Conservation (phyloP, 495 filamentous ascomycete species). For the Hyaloscypha variabilis region DNA sequence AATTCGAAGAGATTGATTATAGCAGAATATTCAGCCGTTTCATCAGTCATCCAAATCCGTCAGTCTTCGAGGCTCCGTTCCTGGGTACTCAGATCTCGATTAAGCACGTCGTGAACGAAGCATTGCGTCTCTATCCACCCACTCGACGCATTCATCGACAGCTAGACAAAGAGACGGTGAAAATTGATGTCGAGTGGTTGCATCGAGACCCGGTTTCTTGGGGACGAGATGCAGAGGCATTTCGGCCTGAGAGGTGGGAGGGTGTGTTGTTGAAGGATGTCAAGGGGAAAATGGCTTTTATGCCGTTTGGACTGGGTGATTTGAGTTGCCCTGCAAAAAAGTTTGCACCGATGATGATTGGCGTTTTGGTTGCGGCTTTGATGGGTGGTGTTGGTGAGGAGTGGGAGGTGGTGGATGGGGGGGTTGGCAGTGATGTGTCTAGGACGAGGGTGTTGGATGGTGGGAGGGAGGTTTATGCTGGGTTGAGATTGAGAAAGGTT, state of each 20-base stretch:
- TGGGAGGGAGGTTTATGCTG: too few species aligned
- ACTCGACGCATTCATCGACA: background rate
- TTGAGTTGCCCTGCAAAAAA: slow-evolving; percentile 8
- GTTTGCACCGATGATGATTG: slow-evolving; percentile 18
- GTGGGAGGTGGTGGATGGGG: background rate
- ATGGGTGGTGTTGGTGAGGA: background rate
- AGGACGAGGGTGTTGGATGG: too few species aligned
- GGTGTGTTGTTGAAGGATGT: background rate
- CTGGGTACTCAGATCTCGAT: background rate
- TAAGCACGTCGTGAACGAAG: background rate
- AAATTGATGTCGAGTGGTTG: slow-evolving; percentile 13
- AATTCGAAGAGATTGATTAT: background rate
- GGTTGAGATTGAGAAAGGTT: too few species aligned
- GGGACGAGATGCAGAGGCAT: background rate
- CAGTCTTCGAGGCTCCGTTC: background rate
- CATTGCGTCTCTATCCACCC: background rate
- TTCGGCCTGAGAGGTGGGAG: slow-evolving; percentile 7
- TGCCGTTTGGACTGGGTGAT: slow-evolving; percentile 9
- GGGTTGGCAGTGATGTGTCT: too few species aligned
- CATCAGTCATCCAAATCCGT: background rate
- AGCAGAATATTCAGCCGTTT: background rate
- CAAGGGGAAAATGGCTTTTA: slow-evolving; percentile 1
- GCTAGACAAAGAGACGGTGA: background rate
- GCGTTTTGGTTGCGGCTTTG: slow-evolving; percentile 14
- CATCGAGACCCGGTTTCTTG: slow-evolving; percentile 4